Evolutionary conservation across 129 eudicot genomes (phyloP).

Genomic region (Sambucus nigra): DNA sequence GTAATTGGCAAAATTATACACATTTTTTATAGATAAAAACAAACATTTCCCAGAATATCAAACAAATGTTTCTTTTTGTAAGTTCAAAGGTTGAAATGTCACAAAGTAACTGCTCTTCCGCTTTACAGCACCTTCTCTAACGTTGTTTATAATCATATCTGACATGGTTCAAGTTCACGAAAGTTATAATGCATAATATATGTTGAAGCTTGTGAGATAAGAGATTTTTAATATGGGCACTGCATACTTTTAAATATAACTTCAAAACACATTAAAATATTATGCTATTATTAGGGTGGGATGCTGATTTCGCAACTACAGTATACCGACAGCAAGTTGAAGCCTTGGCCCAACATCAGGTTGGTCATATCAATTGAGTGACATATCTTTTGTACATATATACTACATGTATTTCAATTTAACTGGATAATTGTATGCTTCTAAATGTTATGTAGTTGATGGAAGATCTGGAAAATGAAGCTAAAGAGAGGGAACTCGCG

Average conservation of each 20-base stretch:
- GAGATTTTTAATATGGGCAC: not conserved
- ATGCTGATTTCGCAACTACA: conserved; percentile 90
- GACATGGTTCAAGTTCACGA: not conserved
- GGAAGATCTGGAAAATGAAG: conserved; percentile 87
- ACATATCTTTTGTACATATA: not conserved
- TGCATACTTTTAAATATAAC: not conserved
- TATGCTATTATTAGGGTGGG: conserved; percentile 63
- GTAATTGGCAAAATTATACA: no score
- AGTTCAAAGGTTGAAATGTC: no score
- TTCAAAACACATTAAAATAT: not conserved
- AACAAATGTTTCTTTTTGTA: not conserved
- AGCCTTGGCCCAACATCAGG: conserved; percentile 87
- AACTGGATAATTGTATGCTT: not conserved
- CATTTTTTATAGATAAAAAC: no score
- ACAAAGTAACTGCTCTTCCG: not conserved
- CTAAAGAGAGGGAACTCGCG: conserved; percentile 66
- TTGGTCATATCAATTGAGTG: conserved; percentile 12
- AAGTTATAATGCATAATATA: not conserved
- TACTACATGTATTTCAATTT: not conserved
- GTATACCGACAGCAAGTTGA: conserved; percentile 91
- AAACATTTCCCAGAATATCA: not conserved
- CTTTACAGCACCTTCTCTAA: not conserved
- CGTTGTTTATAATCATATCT: not conserved
- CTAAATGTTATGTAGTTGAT: conserved; percentile 38
- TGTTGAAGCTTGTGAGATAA: not conserved